These are phyloP conservation scores for Somion occarium DNA, from an alignment of 1,284 basidiomycete genomes.

Conservation along the genomic window DNA sequence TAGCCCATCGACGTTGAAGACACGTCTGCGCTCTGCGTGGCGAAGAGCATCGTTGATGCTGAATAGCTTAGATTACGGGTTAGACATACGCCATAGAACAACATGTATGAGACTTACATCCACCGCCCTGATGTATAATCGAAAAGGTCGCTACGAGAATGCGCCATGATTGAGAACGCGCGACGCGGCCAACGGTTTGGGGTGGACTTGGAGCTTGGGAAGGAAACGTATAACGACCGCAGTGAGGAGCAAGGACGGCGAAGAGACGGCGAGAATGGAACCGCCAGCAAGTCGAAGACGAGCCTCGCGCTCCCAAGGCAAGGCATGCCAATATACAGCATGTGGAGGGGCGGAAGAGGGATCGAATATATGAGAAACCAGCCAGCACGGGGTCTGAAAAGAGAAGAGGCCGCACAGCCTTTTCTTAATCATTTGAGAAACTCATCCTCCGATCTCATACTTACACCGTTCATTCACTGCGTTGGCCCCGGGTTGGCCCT, in stretches of 20 bases:
- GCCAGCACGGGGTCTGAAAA: too few species aligned
- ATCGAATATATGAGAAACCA: slow-evolving; percentile 11
- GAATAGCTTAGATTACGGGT: slow-evolving; percentile 23
- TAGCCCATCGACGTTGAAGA: slow-evolving; percentile 37
- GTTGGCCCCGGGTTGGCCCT: too few species aligned
- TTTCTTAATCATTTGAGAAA: too few species aligned
- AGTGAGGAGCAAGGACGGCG: background rate
- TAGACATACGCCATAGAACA: slow-evolving; percentile 24
- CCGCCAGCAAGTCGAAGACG: too few species aligned
- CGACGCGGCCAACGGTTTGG: slow-evolving; percentile 22
- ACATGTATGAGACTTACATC: slow-evolving; percentile 36
- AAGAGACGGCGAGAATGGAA: background rate
- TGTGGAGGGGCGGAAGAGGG: slow-evolving; percentile 10
- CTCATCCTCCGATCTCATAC: too few species aligned
- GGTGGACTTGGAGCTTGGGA: too few species aligned
- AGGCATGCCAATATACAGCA: background rate
- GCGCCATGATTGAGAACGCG: slow-evolving; percentile 28
- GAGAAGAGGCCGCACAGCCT: too few species aligned
- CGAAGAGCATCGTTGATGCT: slow-evolving; percentile 42
- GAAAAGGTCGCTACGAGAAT: slow-evolving; percentile 32
- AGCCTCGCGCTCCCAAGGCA: background rate
- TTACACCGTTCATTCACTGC: too few species aligned
- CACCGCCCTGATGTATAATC: slow-evolving; percentile 39
- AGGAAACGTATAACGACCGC: background rate
- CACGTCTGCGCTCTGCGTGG: slow-evolving; percentile 36